Conservation (phyloP, 176 grass and related monocot species). For the Bonia amplexicaulis region DNA sequence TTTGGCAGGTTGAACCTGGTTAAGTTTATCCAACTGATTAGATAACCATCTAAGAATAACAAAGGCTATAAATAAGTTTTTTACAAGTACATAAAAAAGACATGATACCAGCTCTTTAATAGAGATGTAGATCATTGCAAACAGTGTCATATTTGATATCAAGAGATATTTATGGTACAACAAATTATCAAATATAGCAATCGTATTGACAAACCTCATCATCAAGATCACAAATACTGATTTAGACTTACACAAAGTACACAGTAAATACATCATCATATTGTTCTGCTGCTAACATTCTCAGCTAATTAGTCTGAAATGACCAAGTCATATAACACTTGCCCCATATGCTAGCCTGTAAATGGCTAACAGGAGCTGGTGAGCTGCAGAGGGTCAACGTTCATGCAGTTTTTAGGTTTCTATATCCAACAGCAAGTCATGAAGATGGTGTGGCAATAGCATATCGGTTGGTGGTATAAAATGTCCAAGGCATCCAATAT, state of each 20-base stretch:
- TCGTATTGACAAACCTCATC: background rate
- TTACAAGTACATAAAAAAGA: background rate
- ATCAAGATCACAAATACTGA: constrained; percentile 10
- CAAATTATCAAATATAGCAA: constrained; percentile 4
- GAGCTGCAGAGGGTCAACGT: background rate
- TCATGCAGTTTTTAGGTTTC: background rate
- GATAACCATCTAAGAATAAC: constrained; percentile 1
- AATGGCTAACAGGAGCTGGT: background rate
- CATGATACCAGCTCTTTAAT: background rate
- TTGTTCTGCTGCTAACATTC: background rate
- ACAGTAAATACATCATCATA: background rate
- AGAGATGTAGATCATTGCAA: background rate
- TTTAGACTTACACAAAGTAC: background rate
- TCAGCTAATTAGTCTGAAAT: background rate
- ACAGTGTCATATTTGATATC: background rate
- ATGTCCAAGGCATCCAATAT: background rate
- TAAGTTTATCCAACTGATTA: constrained; percentile 33
- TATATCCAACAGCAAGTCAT: background rate
- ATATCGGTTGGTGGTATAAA: background rate
- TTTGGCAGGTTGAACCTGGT: constrained; percentile 89
- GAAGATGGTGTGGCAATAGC: background rate
- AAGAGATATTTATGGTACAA: background rate
- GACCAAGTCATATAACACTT: background rate
- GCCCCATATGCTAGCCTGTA: background rate
- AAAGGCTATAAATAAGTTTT: background rate